Evolutionary conservation across 768 basidiomycete genomes (phyloP), one percentile per base, ranked within the genome.

Genomic region (Phaffia australis): DNA sequence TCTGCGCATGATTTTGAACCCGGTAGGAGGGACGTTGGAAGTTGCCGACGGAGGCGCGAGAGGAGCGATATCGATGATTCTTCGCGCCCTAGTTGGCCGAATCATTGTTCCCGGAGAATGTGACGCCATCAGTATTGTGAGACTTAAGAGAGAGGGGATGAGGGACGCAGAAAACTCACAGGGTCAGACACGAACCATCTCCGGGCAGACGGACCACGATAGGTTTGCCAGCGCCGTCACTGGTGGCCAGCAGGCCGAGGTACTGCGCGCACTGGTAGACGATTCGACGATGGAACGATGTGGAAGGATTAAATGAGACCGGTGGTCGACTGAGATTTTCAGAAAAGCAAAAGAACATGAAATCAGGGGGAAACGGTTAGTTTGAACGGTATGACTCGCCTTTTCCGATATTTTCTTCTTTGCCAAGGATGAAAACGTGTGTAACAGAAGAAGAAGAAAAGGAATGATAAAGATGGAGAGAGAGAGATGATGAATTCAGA

Each of bases 201-300:
- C 18, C 25, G 2, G 61, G 29, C 48, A 52, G 27, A 18, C 57
- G 29, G 48, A 63, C 63, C 25, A 64, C 54, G 23, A 69, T 64
- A 16, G 56, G 56, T 47, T 69, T 69, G n/a, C 49, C 56, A 9
- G 58, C 1, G 5, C 64, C 67, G 11, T 63, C 67, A 18, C 32
- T 52, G n/a, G 29, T 21, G 1, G 67, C 64, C 54, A 55, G 61
- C 7, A 69, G 61, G 27, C 67, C 67, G 42, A 69, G 56, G 50
- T 64, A 69, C 30, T 58, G 56, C 19, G 62, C 61, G n/a, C 67
- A 69, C 35, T 58, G 67, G 51, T 69, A 69, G 42, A 69, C 67
- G 46, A 69, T 63, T 21, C 56, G 49, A 1, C 67, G 67, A 21
- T 69, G 67, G 18, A 63, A 69, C 18, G 62, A 63, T 1, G 67